phyloP scores from a whole-genome alignment of 1,139 yeast genomes.

The Geotrichum citri-aurantii region DNA sequence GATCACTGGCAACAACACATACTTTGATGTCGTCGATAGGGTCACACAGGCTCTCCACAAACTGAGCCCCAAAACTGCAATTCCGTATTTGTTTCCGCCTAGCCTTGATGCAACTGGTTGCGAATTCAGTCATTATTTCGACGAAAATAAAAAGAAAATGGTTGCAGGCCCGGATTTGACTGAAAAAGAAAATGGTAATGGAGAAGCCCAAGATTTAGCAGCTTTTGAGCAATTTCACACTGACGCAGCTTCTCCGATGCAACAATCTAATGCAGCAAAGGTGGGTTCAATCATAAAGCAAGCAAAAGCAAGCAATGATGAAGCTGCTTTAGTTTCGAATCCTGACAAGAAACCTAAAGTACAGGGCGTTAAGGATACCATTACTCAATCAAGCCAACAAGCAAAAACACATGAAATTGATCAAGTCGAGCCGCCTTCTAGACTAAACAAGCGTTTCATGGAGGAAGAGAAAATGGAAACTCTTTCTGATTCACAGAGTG shows the following conservation, averaged over 20 bases:
- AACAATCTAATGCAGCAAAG: neutral
- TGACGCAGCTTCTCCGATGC: neutral
- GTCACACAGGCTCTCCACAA: constrained; percentile 40
- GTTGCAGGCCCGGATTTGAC: neutral
- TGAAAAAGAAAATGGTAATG: neutral
- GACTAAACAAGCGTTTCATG: neutral
- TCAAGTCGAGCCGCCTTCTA: neutral
- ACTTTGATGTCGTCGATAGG: constrained; percentile 44
- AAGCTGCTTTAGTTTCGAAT: too few species aligned
- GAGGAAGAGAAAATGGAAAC: neutral
- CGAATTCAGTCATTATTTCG: constrained; percentile 20
- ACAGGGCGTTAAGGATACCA: too few species aligned
- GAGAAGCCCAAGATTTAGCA: neutral
- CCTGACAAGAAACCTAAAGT: too few species aligned
- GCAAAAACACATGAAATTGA: neutral
- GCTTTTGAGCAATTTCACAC: neutral
- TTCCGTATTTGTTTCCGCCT: constrained; percentile 42
- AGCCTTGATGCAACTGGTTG: constrained; percentile 50
- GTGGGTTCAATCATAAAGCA: neutral
- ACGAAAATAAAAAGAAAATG: neutral
- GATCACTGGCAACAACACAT: constrained; percentile 53
- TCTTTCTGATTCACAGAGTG: neutral
- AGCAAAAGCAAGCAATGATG: neutral
- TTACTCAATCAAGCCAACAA: neutral
- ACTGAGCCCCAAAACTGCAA: constrained; percentile 32